A percentile compares a stretch with the other conserved stretches of the same genome.
Evolutionary conservation across 1,284 basidiomycete genomes (phyloP).

Genomic region (Fomitopsis pinicola): DNA sequence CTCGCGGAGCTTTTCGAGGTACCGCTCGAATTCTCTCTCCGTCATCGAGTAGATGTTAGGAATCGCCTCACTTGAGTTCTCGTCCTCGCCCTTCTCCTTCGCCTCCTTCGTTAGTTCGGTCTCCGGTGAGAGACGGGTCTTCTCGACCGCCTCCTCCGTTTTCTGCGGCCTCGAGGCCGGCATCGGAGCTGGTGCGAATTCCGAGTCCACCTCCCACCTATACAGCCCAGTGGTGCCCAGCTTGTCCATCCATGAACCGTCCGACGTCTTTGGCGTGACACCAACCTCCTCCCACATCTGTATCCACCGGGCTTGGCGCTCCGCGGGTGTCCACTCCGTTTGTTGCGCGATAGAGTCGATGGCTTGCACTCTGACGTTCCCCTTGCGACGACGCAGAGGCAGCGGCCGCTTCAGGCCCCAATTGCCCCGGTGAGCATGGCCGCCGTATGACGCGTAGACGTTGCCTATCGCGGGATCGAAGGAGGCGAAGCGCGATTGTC

Average conservation of each 20-base stretch:
- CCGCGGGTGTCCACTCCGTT: conserved; percentile 69
- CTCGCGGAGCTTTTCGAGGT: conserved; percentile 51
- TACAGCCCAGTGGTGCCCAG: conserved; percentile 27
- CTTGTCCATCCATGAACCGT: conserved; percentile 31
- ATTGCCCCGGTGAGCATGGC: conserved; percentile 67
- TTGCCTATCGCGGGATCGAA: conserved; percentile 72
- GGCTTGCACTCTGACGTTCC: conserved; percentile 52
- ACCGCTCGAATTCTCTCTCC: conserved; percentile 48
- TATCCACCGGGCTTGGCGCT: conserved; percentile 59
- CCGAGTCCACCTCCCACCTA: conserved; percentile 46
- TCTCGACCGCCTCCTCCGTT: neutral
- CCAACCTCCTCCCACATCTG: conserved; percentile 63
- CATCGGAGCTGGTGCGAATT: conserved; percentile 30
- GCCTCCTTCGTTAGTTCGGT: neutral
- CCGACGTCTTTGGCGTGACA: conserved; percentile 30
- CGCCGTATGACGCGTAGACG: conserved; percentile 64
- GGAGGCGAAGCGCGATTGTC: conserved; percentile 72
- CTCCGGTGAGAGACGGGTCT: neutral
- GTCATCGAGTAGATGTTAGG: conserved; percentile 33
- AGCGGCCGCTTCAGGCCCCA: conserved; percentile 79
- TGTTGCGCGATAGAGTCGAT: conserved; percentile 70
- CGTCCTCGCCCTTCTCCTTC: conserved; percentile 13
- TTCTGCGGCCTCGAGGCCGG: conserved; percentile 8
- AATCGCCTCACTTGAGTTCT: conserved; percentile 27
- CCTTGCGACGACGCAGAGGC: conserved; percentile 50